Percentiles rank a stretch among this genome's conserved stretches.
These are phyloP conservation scores for Cercospora janseana DNA, from an alignment of 2,329 filamentous ascomycete genomes.

Conservation along the genomic window DNA sequence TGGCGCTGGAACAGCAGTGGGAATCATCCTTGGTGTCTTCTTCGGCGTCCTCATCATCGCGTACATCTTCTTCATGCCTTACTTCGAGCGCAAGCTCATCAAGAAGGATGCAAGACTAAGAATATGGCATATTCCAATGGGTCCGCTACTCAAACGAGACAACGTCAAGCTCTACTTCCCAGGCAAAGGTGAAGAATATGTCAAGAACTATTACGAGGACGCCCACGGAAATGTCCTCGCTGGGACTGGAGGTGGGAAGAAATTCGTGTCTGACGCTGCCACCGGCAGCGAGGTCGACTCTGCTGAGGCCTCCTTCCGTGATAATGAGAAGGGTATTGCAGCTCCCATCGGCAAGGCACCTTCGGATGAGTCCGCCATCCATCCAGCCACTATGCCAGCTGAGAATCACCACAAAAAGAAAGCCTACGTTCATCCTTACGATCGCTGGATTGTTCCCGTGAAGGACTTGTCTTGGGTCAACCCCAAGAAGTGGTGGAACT, in stretches of 20 bases:
- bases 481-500: constrained; percentile 21
- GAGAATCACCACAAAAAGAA: background rate
- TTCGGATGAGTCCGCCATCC: background rate
- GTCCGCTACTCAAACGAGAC: constrained; percentile 35
- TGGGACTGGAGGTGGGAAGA: constrained; percentile 51
- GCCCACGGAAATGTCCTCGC: constrained; percentile 19
- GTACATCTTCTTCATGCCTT: constrained; percentile 58
- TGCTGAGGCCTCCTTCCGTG: constrained; percentile 15
- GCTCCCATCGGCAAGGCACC: constrained; percentile 10
- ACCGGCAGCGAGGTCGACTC: constrained; percentile 14
- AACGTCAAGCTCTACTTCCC: constrained; percentile 9
- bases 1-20: constrained; percentile 44
- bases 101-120: constrained; percentile 61
- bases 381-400: constrained; percentile 9
- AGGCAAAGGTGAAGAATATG: background rate
- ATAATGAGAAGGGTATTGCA: background rate
- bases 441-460: constrained; percentile 37
- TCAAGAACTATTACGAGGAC: constrained; percentile 21
- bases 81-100: constrained; percentile 58
- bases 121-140: constrained; percentile 54
- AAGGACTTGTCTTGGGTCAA: constrained; percentile 31
- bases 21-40: constrained; percentile 55
- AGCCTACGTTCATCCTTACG: background rate
- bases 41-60: constrained; percentile 51
- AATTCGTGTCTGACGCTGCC: constrained; percentile 38